Conservation (phyloP, 495 filamentous ascomycete species). For the Lasiosphaeria ovina region DNA sequence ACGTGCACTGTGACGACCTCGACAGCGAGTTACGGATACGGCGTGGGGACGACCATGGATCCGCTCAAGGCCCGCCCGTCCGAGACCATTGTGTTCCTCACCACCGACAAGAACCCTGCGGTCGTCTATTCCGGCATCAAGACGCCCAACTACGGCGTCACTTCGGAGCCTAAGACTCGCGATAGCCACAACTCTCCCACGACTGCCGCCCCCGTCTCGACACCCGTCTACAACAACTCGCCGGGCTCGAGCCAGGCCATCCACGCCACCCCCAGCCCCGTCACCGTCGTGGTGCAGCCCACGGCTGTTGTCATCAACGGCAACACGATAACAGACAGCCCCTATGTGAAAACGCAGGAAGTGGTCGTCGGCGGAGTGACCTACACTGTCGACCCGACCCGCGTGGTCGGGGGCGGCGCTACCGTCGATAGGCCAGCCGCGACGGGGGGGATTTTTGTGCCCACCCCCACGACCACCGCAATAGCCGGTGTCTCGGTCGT, state of each 20-base stretch:
- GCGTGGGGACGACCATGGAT: constrained; percentile 11
- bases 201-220: constrained; percentile 12
- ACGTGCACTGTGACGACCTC: constrained; percentile 24
- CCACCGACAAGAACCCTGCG: constrained; percentile 51
- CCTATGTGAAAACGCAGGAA: constrained; percentile 32
- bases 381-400: constrained; percentile 44
- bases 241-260: constrained; percentile 5
- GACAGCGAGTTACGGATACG: constrained; percentile 21
- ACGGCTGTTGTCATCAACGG: constrained; percentile 42
- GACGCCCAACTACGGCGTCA: constrained; percentile 44
- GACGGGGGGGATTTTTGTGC: constrained; percentile 23
- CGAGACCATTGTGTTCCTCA: constrained; percentile 37
- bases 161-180: constrained; percentile 18
- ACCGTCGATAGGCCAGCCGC: constrained; percentile 37
- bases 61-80: constrained; percentile 1
- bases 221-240: constrained; percentile 31
- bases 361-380: constrained; percentile 41
- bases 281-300: constrained; percentile 41
- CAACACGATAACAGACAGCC: constrained; percentile 40
- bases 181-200: constrained; percentile 16
- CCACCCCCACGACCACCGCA: constrained; percentile 36
- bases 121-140: constrained; percentile 40
- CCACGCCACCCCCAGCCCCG: constrained; percentile 21
- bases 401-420: constrained; percentile 39
- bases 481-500: constrained; percentile 42